phyloP scores from a whole-genome alignment of 2,329 filamentous ascomycete species.

The Exophiala dermatitidis region DNA sequence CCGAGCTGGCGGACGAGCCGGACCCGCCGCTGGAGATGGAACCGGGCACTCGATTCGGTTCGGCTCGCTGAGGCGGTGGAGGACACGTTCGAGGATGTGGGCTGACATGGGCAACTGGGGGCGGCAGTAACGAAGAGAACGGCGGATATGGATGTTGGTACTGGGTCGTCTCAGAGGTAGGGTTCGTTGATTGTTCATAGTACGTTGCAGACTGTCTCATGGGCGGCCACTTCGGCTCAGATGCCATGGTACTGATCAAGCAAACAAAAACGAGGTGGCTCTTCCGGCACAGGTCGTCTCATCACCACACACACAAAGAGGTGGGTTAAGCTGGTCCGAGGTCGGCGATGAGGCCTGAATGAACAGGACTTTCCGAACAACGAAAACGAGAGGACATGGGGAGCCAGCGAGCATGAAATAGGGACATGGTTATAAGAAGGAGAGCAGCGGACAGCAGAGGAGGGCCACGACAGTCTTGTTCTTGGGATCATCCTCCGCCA shows the following conservation, averaged over 20 bases:
- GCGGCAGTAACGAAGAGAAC: constrained; percentile 1
- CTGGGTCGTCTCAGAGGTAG: constrained; percentile 4
- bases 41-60: constrained; percentile 16
- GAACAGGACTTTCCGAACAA: constrained; percentile 12
- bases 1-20: constrained; percentile 18
- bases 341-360: not conserved
- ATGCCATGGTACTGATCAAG: constrained; percentile 10
- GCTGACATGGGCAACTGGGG: constrained; percentile 12
- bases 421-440: constrained; percentile 17
- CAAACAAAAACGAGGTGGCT: not conserved
- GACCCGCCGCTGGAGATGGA: constrained; percentile 25
- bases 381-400: constrained; percentile 17
- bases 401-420: constrained; percentile 14
- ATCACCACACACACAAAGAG: constrained; percentile 5
- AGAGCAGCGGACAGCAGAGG: constrained; percentile 4
- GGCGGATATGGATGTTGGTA: constrained; percentile 5
- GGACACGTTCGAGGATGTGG: constrained; percentile 5
- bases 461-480: constrained; percentile 15
- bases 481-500: not conserved
- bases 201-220: constrained; percentile 17
- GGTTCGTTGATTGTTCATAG: constrained; percentile 4
- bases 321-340: constrained; percentile 1
- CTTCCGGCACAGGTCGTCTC: constrained; percentile 3
- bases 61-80: constrained; percentile 4
- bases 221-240: constrained; percentile 9